A percentile compares a stretch with the other conserved stretches of the same genome.
phyloP scores from a whole-genome alignment of 495 filamentous ascomycete genomes.

The Talaromyces wortmannii region DNA sequence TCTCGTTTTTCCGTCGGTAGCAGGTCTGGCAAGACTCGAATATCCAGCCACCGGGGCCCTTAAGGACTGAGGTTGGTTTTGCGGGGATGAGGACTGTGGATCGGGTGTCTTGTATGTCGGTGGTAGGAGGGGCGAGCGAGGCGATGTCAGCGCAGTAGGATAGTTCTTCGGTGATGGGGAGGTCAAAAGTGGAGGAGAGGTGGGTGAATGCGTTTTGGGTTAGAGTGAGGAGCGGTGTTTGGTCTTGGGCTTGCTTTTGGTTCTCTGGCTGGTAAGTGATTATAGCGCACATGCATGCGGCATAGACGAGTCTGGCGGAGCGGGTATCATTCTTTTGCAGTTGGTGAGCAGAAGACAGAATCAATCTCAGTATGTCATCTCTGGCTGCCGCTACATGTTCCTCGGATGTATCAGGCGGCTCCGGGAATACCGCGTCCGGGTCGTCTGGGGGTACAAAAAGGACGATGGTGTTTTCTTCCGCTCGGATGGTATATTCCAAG shows the following conservation, averaged over 20 bases:
- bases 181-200: slow-evolving; percentile 16
- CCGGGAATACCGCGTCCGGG: slow-evolving; percentile 1
- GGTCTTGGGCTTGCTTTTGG: neutral
- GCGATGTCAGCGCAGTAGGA: slow-evolving; percentile 13
- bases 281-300: slow-evolving; percentile 31
- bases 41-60: slow-evolving; percentile 14
- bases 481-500: slow-evolving; percentile 39
- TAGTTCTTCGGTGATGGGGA: slow-evolving; percentile 27
- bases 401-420: neutral
- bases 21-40: slow-evolving; percentile 46
- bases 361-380: slow-evolving; percentile 18
- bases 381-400: slow-evolving; percentile 11
- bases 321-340: slow-evolving; percentile 7
- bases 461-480: slow-evolving; percentile 30
- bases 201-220: slow-evolving; percentile 22
- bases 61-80: slow-evolving; percentile 17
- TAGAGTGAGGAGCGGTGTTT: slow-evolving; percentile 14
- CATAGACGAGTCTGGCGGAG: slow-evolving; percentile 26
- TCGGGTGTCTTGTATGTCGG: slow-evolving; percentile 11
- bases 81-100: slow-evolving; percentile 18
- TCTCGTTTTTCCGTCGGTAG: slow-evolving; percentile 5
- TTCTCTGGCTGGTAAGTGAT: slow-evolving; percentile 15
- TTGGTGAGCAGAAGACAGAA: slow-evolving; percentile 15
- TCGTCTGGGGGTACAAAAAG: slow-evolving; percentile 17
- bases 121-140: slow-evolving; percentile 9